A percentile compares a stretch with the other conserved stretches of the same genome.
Conservation (phyloP, 345 rosid species). For the Populus nigra region DNA sequence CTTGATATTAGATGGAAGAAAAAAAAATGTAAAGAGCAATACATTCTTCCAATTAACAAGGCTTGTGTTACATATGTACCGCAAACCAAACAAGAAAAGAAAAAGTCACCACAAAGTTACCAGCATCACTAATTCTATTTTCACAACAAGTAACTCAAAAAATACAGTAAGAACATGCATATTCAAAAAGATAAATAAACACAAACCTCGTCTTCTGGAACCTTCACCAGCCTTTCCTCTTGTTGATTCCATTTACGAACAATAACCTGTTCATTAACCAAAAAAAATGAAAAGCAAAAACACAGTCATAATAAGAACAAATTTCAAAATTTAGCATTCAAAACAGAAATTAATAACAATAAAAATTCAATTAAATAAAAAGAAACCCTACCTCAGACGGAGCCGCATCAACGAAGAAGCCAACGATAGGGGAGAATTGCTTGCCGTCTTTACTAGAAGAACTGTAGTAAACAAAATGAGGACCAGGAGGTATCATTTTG, state of each 20-base stretch:
- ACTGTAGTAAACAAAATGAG: slow-evolving; percentile 79
- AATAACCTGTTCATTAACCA: slow-evolving; percentile 51
- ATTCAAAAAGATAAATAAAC: neutral
- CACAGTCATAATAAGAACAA: neutral
- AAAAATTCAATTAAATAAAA: neutral
- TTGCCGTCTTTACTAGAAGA: slow-evolving; percentile 80
- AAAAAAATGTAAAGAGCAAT: neutral
- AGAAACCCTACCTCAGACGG: slow-evolving; percentile 47
- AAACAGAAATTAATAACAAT: neutral
- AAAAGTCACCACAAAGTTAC: no score
- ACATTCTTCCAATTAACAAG: no score
- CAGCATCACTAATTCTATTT: neutral
- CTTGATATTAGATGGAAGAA: neutral
- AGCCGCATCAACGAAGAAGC: slow-evolving; percentile 64
- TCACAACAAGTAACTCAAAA: neutral
- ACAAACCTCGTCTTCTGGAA: slow-evolving; percentile 82
- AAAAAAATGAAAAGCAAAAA: slow-evolving; percentile 2
- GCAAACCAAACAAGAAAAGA: no score
- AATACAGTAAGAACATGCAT: neutral
- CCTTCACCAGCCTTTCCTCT: slow-evolving; percentile 60
- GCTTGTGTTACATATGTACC: no score
- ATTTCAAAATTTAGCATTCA: neutral
- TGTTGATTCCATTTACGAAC: slow-evolving; percentile 73
- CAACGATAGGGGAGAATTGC: slow-evolving; percentile 78
- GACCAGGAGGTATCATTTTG: slow-evolving; percentile 95